Evolutionary conservation across 1,284 basidiomycete species (phyloP).

Genomic region (Puccinia sorghi): DNA sequence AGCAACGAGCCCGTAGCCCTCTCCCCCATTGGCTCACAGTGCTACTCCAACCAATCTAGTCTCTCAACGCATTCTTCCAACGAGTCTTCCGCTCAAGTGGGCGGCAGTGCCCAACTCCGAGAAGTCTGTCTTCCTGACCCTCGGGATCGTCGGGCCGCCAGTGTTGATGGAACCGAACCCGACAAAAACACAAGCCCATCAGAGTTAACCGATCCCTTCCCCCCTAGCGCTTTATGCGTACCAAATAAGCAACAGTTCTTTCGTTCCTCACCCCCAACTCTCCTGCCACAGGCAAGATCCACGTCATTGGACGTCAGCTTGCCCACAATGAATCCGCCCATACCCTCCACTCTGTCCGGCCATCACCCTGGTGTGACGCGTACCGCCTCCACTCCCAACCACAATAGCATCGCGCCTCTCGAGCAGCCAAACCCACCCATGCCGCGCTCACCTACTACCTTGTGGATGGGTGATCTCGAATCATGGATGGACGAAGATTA

Average conservation of each 20-base stretch:
- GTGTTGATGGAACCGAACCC: background rate
- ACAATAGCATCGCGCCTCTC: background rate
- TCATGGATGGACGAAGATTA: conserved; percentile 91
- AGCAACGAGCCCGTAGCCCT: conserved; percentile 15
- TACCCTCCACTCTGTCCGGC: background rate
- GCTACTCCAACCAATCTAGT: conserved; percentile 30
- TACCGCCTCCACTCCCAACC: background rate
- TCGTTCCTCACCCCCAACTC: background rate
- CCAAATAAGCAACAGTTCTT: background rate
- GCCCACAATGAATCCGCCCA: background rate
- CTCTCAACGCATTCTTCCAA: background rate
- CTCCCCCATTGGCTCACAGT: conserved; percentile 32
- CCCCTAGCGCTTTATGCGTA: background rate
- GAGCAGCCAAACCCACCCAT: conserved; percentile 11
- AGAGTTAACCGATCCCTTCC: background rate
- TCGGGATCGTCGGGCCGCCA: background rate
- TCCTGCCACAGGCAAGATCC: background rate
- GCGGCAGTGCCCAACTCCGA: conserved; percentile 33
- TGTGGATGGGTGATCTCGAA: conserved; percentile 79
- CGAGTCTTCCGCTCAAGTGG: conserved; percentile 23
- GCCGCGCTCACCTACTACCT: conserved; percentile 59
- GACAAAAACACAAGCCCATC: background rate
- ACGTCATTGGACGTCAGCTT: background rate
- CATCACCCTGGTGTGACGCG: background rate
- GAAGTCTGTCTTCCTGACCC: background rate